Base-by-base conservation (phyloP, 495 filamentous ascomycete species). In the Evernia prunastri region DNA sequence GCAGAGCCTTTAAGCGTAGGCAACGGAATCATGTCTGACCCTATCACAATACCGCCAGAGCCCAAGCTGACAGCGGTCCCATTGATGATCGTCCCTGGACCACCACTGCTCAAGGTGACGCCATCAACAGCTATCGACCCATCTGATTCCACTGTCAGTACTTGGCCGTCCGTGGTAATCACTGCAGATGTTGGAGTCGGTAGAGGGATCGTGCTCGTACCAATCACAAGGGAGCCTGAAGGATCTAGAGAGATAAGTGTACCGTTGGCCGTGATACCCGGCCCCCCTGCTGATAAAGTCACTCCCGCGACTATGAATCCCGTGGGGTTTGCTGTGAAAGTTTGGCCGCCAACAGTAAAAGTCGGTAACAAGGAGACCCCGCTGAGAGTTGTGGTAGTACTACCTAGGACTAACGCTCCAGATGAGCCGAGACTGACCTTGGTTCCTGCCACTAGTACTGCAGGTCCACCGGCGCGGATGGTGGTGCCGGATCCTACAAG, bases 361-460 rank as follows among this genome's bases (percentile, higher is more conserved):
- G 10, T 27, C 1, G n/a, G 10, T 20, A 23, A 10, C 9, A 0
- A 23, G 27, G 47, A 51, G 18, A 29, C 4, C 7, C 47, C 47
- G 4, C 11, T 4, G 25, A 51, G 23, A 15, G 47, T 51, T 10
- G 47, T 27, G 7, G 47, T 51, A 29, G 47, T 51, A 11, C 25
- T 8, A 12, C 56, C 56, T 4, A 58, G 23, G 13, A 58, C 7
- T 31, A 58, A 37, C 20, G 4, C 37, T 58, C 56, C 56, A 12
- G 56, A 58, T 37, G 56, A 25, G 15, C 31, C 56, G 37, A 58
- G 56, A 58, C 56, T 58, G 12, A 58, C 56, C 29, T 12, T 25
- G 10, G 23, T 42, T 8, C 56, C 56, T 58, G 56, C 23, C 11
- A 51, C 25, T 29, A 51, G 7, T 5, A 29, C 47, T 51, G 47